Base-by-base conservation (phyloP, 106 monocot genomes). In the Dendrobium huoshanense region DNA sequence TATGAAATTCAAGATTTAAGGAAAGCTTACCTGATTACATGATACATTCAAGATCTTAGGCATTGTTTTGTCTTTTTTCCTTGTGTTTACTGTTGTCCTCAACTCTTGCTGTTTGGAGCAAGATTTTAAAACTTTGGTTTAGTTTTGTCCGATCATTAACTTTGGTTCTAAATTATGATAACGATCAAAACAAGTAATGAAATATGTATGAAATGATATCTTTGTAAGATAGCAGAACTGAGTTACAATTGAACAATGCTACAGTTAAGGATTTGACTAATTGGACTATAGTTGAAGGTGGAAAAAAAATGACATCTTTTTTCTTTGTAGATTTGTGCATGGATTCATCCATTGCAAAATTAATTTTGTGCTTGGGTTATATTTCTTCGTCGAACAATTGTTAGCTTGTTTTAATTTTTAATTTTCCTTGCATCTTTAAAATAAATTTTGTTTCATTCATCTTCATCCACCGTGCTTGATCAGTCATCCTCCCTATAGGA, bases 401-500 rank as follows among this genome's bases (percentile, higher is more conserved):
- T 10, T 51, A 33, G 41, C 74, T 17, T 43, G 5, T 33, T 5
- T 45, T 77, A 19, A 20, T 67, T 47, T 55, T 55, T 45, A 51
- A 0, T 70, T 6, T 27, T 56, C 4, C n/a, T 70, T 37, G 0
- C 8, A 61, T 22, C 4, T 33, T 70, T 33, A 33, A 37, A 70
- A 33, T 37, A 10, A 13, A 51, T 74, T 43, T 19, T 74, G 43
- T 41, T 41, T 7, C 20, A 29, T 9, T 40, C 18, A 3, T 48
- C 56, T 41, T 27, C 41, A 2, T 76, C 25, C 33, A 27, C 11
- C 41, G 25, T 48, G 51, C 9, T 49, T 44, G 33, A 20, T 72
- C 43, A 24, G 45, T 78, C 84, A 29, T 48, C 75, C 75, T 77
- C 83, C 44, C 24, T 78, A 4, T 65, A 96, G 96, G 94, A 97